phyloP scores from a whole-genome alignment of 768 basidiomycete species.

The Naganishia vishniacii region DNA sequence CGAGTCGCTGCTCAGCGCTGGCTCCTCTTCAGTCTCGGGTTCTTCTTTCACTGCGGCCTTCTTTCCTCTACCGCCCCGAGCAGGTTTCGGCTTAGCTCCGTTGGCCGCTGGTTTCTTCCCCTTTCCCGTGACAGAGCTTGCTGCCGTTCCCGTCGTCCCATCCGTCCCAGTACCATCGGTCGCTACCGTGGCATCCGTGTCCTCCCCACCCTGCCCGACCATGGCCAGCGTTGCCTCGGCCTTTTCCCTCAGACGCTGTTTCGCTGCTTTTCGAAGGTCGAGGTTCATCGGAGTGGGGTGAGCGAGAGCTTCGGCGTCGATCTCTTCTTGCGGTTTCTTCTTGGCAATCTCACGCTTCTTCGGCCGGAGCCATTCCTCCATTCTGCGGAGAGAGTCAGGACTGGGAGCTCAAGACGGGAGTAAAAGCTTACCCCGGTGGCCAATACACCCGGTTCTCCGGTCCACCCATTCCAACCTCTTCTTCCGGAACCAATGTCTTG shows the following conservation, averaged over 20 bases:
- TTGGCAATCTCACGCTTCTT: constrained; percentile 29
- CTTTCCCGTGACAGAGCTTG: not conserved
- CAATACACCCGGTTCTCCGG: constrained; percentile 26
- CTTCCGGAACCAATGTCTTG: constrained; percentile 23
- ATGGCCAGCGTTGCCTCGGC: constrained; percentile 56
- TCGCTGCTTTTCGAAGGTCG: constrained; percentile 48
- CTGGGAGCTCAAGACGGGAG: not conserved
- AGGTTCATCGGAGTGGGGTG: constrained; percentile 48
- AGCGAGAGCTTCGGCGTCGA: constrained; percentile 28
- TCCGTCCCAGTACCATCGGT: constrained; percentile 15
- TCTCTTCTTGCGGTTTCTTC: constrained; percentile 17
- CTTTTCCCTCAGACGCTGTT: constrained; percentile 57
- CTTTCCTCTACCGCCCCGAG: not conserved
- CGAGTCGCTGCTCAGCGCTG: not conserved
- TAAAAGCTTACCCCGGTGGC: constrained; percentile 21
- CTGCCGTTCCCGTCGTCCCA: too few relatives aligned
- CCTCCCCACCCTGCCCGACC: not conserved
- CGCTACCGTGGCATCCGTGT: not conserved
- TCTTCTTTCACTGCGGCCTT: constrained; percentile 13
- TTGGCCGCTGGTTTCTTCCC: not conserved
- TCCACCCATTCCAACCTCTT: constrained; percentile 29
- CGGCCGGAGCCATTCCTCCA: constrained; percentile 30
- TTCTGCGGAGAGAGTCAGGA: not conserved
- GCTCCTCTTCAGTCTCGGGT: not conserved
- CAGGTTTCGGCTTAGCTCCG: not conserved